Evolutionary conservation across 345 rosid genomes (phyloP).

Genomic region (Citrus mangshanensis): DNA sequence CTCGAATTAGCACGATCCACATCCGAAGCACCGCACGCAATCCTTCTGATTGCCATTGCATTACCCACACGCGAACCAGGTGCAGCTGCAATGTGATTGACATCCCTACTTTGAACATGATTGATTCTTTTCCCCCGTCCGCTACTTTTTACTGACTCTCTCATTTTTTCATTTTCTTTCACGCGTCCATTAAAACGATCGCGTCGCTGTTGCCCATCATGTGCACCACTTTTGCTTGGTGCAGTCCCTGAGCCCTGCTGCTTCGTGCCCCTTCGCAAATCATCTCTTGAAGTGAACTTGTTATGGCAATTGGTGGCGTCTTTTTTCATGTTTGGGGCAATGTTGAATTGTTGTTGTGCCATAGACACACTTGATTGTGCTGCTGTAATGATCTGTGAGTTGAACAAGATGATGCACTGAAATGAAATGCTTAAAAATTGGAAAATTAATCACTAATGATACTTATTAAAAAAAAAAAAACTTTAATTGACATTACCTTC

Average conservation of each 20-base stretch:
- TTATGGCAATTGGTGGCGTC: too few species aligned
- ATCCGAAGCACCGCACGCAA: constrained; percentile 39
- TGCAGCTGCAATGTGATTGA: not conserved
- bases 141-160: not conserved
- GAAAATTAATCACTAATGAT: too few species aligned
- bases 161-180: not conserved
- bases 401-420: not conserved
- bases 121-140: not conserved
- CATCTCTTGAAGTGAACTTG: too few species aligned
- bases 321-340: not conserved
- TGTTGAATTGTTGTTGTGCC: constrained; percentile 9
- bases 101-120: not conserved
- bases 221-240: not conserved
- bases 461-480: too few species aligned
- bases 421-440: too few species aligned
- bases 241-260: not conserved
- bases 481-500: constrained; percentile 15
- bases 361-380: constrained; percentile 20
- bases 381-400: constrained; percentile 35
- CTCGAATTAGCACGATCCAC: not conserved
- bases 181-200: not conserved
- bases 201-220: not conserved
- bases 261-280: not conserved
- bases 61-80: not conserved
- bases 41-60: constrained; percentile 25